These are phyloP conservation scores for Vicia faba DNA, from an alignment of 306 rosid genomes.

Conservation along the genomic window DNA sequence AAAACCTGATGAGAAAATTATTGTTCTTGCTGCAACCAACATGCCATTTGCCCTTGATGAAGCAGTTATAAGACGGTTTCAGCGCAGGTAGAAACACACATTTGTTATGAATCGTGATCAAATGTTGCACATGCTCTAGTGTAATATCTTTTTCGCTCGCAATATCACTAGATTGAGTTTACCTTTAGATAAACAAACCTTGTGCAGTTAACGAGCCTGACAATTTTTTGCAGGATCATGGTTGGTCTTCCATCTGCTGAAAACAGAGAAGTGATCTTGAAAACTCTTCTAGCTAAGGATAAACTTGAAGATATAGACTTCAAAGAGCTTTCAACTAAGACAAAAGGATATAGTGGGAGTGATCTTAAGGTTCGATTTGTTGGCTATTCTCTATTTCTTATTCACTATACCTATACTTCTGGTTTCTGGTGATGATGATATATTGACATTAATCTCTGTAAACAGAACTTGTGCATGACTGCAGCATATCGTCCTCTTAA, in stretches of 20 bases:
- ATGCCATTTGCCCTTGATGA: slow-evolving; percentile 93
- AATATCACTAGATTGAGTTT: background rate
- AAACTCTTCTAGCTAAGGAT: slow-evolving; percentile 75
- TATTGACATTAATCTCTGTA: slow-evolving; percentile 7
- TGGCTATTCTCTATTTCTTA: no score
- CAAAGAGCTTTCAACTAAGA: slow-evolving; percentile 59
- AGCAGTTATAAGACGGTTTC: slow-evolving; percentile 81
- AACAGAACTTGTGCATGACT: no score
- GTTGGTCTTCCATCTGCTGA: slow-evolving; percentile 81
- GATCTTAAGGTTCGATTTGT: slow-evolving; percentile 74
- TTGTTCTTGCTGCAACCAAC: slow-evolving; percentile 87
- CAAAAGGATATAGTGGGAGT: slow-evolving; percentile 89
- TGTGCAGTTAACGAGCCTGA: background rate
- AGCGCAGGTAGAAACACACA: slow-evolving; percentile 57
- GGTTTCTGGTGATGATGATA: background rate
- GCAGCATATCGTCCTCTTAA: no score
- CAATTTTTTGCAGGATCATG: slow-evolving; percentile 61
- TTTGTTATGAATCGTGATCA: slow-evolving; percentile 23
- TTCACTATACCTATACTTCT: no score
- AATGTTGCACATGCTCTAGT: slow-evolving; percentile 4
- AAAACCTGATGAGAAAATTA: slow-evolving; percentile 60
- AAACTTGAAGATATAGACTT: slow-evolving; percentile 31
- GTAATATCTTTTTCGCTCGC: background rate
- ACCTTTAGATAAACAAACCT: no score
- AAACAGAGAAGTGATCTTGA: slow-evolving; percentile 73